These are phyloP conservation scores for Phialophora expanda DNA, from an alignment of 2,329 filamentous ascomycete species.

Conservation along the genomic window DNA sequence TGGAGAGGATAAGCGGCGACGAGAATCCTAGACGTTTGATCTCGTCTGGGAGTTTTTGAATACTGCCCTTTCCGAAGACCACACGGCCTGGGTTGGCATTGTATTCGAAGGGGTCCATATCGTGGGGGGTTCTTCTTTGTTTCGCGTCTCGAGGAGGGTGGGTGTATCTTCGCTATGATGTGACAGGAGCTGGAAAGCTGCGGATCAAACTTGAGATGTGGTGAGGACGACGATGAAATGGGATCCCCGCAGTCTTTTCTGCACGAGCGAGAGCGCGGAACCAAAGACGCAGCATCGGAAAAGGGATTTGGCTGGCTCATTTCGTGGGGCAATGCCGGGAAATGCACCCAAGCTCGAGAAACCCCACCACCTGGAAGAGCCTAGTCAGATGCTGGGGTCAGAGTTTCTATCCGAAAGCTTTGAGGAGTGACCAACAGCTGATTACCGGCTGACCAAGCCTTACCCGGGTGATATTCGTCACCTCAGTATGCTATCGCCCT, in stretches of 20 bases:
- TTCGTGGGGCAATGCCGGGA: conserved; percentile 30
- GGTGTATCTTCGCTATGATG: neutral
- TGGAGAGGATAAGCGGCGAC: conserved; percentile 62
- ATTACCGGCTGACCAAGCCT: conserved; percentile 13
- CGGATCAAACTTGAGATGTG: neutral
- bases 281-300: conserved; percentile 22
- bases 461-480: neutral
- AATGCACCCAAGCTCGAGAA: conserved; percentile 16
- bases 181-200: neutral
- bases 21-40: conserved; percentile 54
- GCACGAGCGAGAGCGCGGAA: conserved; percentile 3
- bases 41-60: conserved; percentile 55
- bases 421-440: neutral
- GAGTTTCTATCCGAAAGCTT: conserved; percentile 19
- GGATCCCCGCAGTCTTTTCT: conserved; percentile 20
- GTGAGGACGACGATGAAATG: neutral
- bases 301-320: conserved; percentile 14
- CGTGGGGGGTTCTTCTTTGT: neutral
- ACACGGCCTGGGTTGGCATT: conserved; percentile 60
- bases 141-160: neutral
- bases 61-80: conserved; percentile 62
- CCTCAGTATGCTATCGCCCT: conserved; percentile 13
- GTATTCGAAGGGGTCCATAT: conserved; percentile 63
- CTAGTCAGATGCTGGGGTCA: neutral
- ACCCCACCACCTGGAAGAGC: conserved; percentile 15